phyloP scores from a whole-genome alignment of 2,329 filamentous ascomycete species.

The Claviceps capensis region DNA sequence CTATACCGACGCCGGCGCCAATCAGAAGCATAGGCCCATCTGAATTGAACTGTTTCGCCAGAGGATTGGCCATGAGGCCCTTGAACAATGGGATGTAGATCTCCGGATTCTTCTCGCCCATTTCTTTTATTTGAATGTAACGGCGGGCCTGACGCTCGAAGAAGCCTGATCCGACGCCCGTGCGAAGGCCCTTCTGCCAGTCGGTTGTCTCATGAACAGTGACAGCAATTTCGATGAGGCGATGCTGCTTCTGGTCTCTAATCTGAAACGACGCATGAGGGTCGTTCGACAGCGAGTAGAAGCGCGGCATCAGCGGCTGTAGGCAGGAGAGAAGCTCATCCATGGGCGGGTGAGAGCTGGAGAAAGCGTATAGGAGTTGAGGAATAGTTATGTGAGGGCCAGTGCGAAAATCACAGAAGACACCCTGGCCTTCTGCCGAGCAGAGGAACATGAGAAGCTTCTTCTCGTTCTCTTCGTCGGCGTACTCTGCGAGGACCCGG shows the following conservation, averaged over 20 bases:
- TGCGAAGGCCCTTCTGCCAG: constrained; percentile 59
- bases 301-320: constrained; percentile 87
- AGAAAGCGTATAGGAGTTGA: constrained; percentile 84
- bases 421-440: constrained; percentile 78
- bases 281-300: constrained; percentile 96
- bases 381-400: constrained; percentile 73
- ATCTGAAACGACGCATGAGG: constrained; percentile 63
- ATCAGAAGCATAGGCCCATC: constrained; percentile 97
- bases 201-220: constrained; percentile 79
- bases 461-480: constrained; percentile 66
- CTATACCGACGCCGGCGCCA: constrained; percentile 90
- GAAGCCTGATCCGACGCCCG: constrained; percentile 84
- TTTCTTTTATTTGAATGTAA: constrained; percentile 53
- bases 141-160: constrained; percentile 72
- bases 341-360: constrained; percentile 77
- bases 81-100: constrained; percentile 93
- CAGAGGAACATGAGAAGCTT: constrained; percentile 78
- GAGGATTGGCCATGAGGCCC: constrained; percentile 90
- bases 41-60: constrained; percentile 79
- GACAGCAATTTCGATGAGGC: constrained; percentile 90
- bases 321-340: constrained; percentile 68
- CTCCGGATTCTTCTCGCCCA: constrained; percentile 42
- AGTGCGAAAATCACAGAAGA: constrained; percentile 89
- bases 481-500: constrained; percentile 74
- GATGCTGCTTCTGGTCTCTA: constrained; percentile 55